Conservation (phyloP, 352 stramenopile genomes). For the Phytopythium aichiense region DNA sequence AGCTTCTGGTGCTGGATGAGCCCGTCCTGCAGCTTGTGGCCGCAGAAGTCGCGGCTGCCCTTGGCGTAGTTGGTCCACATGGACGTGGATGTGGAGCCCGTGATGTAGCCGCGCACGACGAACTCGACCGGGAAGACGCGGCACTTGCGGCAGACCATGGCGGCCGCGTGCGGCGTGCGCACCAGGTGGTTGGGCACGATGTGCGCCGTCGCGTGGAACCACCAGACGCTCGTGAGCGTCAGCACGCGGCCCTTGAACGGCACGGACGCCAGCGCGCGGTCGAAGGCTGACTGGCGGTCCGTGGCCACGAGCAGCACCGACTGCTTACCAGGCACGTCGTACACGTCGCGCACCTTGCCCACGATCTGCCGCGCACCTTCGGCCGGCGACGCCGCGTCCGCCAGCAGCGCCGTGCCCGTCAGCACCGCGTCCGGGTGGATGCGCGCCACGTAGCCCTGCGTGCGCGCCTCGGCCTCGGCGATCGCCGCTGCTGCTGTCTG, state of each 20-base stretch:
- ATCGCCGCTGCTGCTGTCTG: not conserved
- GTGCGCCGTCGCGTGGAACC: constrained; percentile 95
- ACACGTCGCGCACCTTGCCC: constrained; percentile 92
- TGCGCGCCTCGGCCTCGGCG: constrained; percentile 57
- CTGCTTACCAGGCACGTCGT: constrained; percentile 68
- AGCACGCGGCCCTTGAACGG: constrained; percentile 98
- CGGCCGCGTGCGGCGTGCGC: constrained; percentile 91
- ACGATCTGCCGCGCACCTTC: constrained; percentile 53
- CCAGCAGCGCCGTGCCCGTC: constrained; percentile 53
- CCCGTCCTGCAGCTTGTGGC: constrained; percentile 91
- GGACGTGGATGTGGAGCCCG: constrained; percentile 96
- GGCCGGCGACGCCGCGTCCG: constrained; percentile 27
- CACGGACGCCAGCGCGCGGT: constrained; percentile 94
- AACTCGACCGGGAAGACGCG: constrained; percentile 98
- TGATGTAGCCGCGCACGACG: constrained; percentile 97
- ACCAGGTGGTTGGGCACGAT: constrained; percentile 98
- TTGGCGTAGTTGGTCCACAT: constrained; percentile 99
- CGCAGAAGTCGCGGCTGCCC: constrained; percentile 95
- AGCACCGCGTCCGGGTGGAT: constrained; percentile 44
- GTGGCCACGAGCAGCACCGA: constrained; percentile 96
- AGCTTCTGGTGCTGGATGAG: constrained; percentile 98
- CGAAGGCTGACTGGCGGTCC: constrained; percentile 98
- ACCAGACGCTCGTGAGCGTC: constrained; percentile 94
- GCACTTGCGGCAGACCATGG: constrained; percentile 96
- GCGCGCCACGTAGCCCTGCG: constrained; percentile 57